Base-by-base conservation (phyloP, 2,329 filamentous ascomycete species). In the Botrytis fragariae region DNA sequence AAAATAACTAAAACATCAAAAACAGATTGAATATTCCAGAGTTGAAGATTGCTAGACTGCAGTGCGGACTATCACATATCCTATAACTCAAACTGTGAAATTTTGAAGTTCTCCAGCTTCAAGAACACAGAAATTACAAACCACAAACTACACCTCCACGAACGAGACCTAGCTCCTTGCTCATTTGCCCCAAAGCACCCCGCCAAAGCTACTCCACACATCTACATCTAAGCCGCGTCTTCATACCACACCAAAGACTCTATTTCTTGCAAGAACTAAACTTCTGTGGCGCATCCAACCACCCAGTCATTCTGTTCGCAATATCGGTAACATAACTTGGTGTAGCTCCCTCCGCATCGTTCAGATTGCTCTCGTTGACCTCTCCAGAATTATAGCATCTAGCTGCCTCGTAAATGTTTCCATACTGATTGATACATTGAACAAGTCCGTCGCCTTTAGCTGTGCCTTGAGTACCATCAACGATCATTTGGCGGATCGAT, bases 401-500 rank as follows among this genome's bases (percentile, higher is more conserved):
- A 61, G 77, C 74, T n/a, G 77, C 80, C 32, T 75, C 75, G 64
- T 80, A 81, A n/a, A 77, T 75, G 69, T 79, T 79, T 45, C 77
- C 77, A 71, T 79, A 78, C 39, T 76, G 71, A 69, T 77, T 80
- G 69, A 79, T 74, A 35, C 72, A 60, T 69, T 79, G 78, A 22
- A 76, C 75, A 14, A 79, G 74, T 22, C 79, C 79, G 44, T 77
- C 76, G 4, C 79, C 79, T 9, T 71, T 35, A 9, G 71, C 18
- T 39, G 79, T 80, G 12, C 79, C 79, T 75, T 79, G 76, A 25
- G 79, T 79, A n/a, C 79, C 79, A 60, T 80, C 79, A 12, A 78
- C 76, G 59, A 80, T 76, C 79, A 80, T 80, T 60, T 79, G 79
- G 32, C 69, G 73, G 67, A 80, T 80, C 0, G 74, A 77, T 42